Evolutionary conservation across 2,329 filamentous ascomycete species (phyloP).

Genomic region (Sporothrix pallida): DNA sequence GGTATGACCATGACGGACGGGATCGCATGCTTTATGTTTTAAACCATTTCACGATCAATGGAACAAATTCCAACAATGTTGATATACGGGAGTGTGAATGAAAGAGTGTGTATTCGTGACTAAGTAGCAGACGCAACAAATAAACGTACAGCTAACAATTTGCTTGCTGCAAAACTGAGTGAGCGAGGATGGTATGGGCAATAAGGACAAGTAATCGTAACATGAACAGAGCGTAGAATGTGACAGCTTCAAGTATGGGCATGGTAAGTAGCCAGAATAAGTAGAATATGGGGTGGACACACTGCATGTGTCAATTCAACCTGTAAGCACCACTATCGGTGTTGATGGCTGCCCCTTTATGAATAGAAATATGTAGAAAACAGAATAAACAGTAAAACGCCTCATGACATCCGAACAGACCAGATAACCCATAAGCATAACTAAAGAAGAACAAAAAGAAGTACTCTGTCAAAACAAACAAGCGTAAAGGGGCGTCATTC

Average conservation of each 20-base stretch:
- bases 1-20: background rate
- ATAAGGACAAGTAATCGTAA: background rate
- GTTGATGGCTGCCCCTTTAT: background rate
- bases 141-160: background rate
- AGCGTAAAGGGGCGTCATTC: background rate
- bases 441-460: background rate
- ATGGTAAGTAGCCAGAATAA: background rate
- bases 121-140: background rate
- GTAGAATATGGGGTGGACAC: background rate
- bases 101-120: background rate
- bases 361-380: background rate
- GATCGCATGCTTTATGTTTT: constrained; percentile 11
- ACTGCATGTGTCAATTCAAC: background rate
- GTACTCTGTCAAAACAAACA: background rate
- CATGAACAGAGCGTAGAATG: background rate
- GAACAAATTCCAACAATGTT: constrained; percentile 14
- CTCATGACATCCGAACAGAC: background rate
- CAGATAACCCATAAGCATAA: background rate
- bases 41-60: constrained; percentile 5
- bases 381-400: background rate
- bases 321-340: background rate
- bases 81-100: background rate
- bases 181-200: background rate
- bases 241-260: background rate
- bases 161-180: background rate